Evolutionary conservation across 2,329 filamentous ascomycete species (phyloP), one percentile per base, ranked within the genome.

Genomic region (Trichoderma pleuroti): DNA sequence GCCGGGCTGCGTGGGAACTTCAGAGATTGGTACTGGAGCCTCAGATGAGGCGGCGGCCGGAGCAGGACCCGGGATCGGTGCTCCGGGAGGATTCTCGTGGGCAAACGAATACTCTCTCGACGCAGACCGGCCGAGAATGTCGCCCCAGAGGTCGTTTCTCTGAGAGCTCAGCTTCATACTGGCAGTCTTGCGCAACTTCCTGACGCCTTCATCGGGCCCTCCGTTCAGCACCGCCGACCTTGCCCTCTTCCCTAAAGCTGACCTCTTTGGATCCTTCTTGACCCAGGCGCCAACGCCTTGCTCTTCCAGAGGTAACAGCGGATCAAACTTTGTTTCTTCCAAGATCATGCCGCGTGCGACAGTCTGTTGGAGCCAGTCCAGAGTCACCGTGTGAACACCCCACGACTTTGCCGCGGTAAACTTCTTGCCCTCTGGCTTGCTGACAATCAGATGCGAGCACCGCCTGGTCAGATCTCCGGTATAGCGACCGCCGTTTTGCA

Each of bases 371-470:
- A 98, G 87, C 96, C 96, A 99, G 77, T 94, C 91, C 39, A 92
- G 80, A 1, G 92, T 90, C 28, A 99, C 93, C 28, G 94, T 88
- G 66, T 89, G 89, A 74, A 97, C 88, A 59, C 87, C 86, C 94
- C 96, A 99, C 75, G 86, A 86, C 74, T 88, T 90, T n/a, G 95
- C 96, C 70, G 93, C 93, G 69, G 89, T 88, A 79, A 97, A 99
- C 80, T 99, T 99, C 72, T 93, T 92, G 26, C 96, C 95, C 73
- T 92, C 88, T 10, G 95, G 90, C 64, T 87, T 88, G 72, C 88
- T 87, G 36, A 93, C 93, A 73, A 99, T 91, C 18, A 99, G 86
- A 80, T 99, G 96, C 2, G 94, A 97, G 74, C 97, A 93, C 68
- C 85, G 86, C 76, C 91, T 93, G 11, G 94, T 97, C 67, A 99